Conservation (phyloP, 164 flowering plant genomes). For the Piper betle region DNA sequence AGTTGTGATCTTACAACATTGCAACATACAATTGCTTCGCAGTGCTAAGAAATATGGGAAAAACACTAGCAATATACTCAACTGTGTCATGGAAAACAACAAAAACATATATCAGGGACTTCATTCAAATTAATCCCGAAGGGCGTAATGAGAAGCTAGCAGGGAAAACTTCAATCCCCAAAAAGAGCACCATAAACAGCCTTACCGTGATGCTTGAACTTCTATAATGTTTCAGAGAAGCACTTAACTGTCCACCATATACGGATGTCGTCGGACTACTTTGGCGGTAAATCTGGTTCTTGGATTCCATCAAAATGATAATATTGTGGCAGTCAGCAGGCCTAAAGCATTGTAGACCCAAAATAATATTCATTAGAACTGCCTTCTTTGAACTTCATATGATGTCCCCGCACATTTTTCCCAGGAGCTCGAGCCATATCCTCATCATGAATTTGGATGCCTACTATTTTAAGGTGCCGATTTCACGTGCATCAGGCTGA, state of each 20-base stretch:
- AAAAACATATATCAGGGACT: neutral
- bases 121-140: neutral
- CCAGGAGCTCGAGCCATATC: neutral
- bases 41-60: no score
- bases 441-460: neutral
- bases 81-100: no score
- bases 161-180: neutral
- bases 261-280: neutral
- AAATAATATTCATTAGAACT: neutral
- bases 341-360: neutral
- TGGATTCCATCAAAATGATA: neutral
- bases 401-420: neutral
- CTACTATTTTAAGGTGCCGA: constrained; percentile 7
- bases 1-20: no score
- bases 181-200: neutral
- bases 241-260: neutral
- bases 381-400: neutral
- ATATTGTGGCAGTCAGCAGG: neutral
- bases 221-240: neutral
- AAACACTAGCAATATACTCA: no score
- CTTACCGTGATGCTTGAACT: neutral
- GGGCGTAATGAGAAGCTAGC: neutral
- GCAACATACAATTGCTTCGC: no score
- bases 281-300: neutral
- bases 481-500: constrained; percentile 11